These are phyloP conservation scores for Pouteria campechiana DNA, from an alignment of 179 eudicot species.

Conservation along the genomic window DNA sequence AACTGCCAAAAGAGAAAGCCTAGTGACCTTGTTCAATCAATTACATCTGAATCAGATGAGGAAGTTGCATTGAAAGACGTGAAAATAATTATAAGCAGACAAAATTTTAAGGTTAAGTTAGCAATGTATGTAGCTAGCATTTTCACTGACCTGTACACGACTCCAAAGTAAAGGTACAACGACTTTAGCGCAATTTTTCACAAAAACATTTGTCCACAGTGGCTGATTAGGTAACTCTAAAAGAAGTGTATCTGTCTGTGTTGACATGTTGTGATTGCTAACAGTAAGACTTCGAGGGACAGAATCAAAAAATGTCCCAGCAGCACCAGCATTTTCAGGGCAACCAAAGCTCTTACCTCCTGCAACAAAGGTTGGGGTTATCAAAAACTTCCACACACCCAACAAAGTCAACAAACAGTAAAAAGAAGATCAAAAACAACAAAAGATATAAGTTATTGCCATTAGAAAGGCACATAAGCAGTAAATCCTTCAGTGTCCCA, in stretches of 20 bases:
- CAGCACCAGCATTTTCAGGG: slow-evolving; percentile 77
- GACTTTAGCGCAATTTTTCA: slow-evolving; percentile 67
- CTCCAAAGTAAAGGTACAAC: slow-evolving; percentile 93
- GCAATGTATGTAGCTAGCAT: neutral
- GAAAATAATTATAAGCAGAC: too few species aligned
- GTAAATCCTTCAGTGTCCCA: too few species aligned
- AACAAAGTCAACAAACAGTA: too few species aligned
- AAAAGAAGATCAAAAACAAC: neutral
- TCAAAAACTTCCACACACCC: neutral
- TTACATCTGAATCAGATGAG: too few species aligned
- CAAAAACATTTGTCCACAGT: slow-evolving; percentile 85
- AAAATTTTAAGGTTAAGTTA: too few species aligned
- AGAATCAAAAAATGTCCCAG: slow-evolving; percentile 93
- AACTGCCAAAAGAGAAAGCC: too few species aligned
- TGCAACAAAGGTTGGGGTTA: slow-evolving; percentile 32
- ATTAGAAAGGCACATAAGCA: too few species aligned
- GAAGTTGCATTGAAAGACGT: too few species aligned
- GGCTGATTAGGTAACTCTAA: slow-evolving; percentile 92
- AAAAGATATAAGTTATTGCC: neutral
- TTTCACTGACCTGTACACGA: slow-evolving; percentile 75
- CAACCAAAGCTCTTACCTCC: slow-evolving; percentile 95
- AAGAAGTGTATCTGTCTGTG: slow-evolving; percentile 71
- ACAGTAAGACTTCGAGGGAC: slow-evolving; percentile 75
- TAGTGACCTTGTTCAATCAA: too few species aligned
- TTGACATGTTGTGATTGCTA: slow-evolving; percentile 70